Evolutionary conservation across 192 early-diverging fungal species (phyloP), one percentile per base, ranked within the genome.

Genomic region (Backusella tarrabulga): DNA sequence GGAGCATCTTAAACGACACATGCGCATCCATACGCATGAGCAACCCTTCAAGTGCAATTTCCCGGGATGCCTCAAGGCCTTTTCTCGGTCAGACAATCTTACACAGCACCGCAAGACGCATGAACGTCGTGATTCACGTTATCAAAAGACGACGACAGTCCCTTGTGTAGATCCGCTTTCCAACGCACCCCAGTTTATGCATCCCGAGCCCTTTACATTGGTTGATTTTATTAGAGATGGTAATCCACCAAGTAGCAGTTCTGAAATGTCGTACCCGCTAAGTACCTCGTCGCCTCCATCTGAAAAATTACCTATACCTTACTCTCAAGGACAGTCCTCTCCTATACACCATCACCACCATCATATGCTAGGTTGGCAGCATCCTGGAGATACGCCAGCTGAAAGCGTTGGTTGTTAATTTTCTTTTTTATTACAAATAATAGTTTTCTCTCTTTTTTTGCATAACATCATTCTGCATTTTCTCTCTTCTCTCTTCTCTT

Each of bases 1-100:
- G 68, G 93, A 94, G 76, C 94, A 95, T 72, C 85, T 95, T 15
- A 89, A 91, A 72, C 84, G 94, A 23, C 93, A 96, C 81, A 87
- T 88, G 79, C 88, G 94, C 3, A 84, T 79, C 19, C 92, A 93
- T 75, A 90, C 91, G 1, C 83, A 88, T 1, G 90, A 90, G 68
- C 86, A 86, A 32, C 92, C 92, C 0, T 93, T 87, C 76, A 76
- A 78, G 21, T 93, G 92, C 77, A 80, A 77, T 3, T 76, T 82
- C 26, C 74, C 72, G 6, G 87, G 86, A 6, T 93, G 92, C 66
- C 78, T 80, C 50, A 88, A 88, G 46, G 72, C 75, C 0, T 94
- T 94, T 84, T 84, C 87, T 14, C 79, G 91, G 32, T 85, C 85
- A 15, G 92, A 93, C 68, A 89, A 92, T 54, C 78, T 94, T 38